A percentile compares a stretch with the other conserved stretches of the same genome.
Evolutionary conservation across 768 basidiomycete species (phyloP).

Genomic region (Suillus ampliporus): DNA sequence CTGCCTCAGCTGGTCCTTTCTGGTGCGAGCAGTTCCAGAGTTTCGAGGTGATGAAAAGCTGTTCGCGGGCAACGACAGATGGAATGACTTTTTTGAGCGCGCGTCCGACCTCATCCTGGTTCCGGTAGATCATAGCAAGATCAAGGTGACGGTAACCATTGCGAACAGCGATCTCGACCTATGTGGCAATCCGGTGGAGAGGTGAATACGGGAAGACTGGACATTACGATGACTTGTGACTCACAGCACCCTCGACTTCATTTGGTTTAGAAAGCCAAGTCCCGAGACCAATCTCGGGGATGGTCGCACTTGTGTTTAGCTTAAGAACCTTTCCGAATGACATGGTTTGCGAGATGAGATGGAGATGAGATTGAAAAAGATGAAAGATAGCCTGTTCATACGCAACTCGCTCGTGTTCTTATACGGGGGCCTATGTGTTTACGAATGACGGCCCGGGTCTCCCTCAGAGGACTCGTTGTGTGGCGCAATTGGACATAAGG

Average conservation of each 20-base stretch:
- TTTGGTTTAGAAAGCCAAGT: slow-evolving; percentile 80
- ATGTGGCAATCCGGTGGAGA: slow-evolving; percentile 7
- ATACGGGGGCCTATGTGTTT: background rate
- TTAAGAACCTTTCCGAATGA: slow-evolving; percentile 45
- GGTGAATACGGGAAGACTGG: background rate
- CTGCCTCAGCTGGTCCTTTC: slow-evolving; percentile 69
- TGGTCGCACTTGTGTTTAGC: slow-evolving; percentile 52
- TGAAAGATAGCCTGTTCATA: background rate
- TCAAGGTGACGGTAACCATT: slow-evolving; percentile 87
- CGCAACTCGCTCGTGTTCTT: background rate
- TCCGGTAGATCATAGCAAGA: slow-evolving; percentile 78
- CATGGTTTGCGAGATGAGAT: slow-evolving; percentile 34
- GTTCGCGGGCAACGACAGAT: slow-evolving; percentile 77
- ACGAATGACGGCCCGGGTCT: slow-evolving; percentile 1
- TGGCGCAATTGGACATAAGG: background rate
- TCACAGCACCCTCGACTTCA: slow-evolving; percentile 76
- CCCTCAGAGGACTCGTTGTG: background rate
- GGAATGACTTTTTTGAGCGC: slow-evolving; percentile 81
- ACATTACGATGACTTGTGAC: slow-evolving; percentile 18
- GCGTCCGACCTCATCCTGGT: slow-evolving; percentile 78
- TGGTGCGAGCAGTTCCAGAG: slow-evolving; percentile 81
- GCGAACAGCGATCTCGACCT: slow-evolving; percentile 79
- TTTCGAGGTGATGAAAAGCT: slow-evolving; percentile 83
- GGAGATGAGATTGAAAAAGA: background rate
- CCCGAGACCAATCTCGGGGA: slow-evolving; percentile 84